Conservation (phyloP, 1,284 basidiomycete genomes). For the Pseudozyma pruni region DNA sequence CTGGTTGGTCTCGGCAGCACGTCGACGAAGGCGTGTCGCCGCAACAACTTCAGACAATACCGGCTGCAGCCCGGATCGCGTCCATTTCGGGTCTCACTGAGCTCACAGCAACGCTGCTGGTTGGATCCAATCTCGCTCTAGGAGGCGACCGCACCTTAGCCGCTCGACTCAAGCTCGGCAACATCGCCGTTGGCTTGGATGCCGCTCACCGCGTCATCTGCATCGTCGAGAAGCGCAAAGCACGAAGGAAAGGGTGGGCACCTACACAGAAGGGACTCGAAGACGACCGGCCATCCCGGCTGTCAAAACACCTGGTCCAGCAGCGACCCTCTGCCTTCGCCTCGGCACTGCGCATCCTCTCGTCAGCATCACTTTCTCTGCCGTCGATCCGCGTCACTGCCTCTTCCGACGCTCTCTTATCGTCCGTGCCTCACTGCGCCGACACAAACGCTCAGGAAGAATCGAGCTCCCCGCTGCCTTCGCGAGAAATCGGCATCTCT, state of each 20-base stretch:
- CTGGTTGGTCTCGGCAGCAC: slow-evolving; percentile 44
- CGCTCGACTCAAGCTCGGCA: slow-evolving; percentile 35
- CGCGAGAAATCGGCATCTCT: slow-evolving; percentile 19
- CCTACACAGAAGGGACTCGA: slow-evolving; percentile 12
- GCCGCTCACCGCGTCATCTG: slow-evolving; percentile 37
- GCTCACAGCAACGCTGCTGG: slow-evolving; percentile 40
- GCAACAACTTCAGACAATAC: slow-evolving; percentile 19
- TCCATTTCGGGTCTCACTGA: slow-evolving; percentile 38
- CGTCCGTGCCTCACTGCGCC: slow-evolving; percentile 6
- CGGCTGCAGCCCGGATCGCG: slow-evolving; percentile 38
- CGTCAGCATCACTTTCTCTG: slow-evolving; percentile 23
- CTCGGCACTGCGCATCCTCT: slow-evolving; percentile 23
- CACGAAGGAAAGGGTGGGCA: slow-evolving; percentile 19
- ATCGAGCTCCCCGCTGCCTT: slow-evolving; percentile 6
- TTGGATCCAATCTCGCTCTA: slow-evolving; percentile 43
- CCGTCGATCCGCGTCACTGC: slow-evolving; percentile 34
- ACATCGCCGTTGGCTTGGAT: slow-evolving; percentile 44
- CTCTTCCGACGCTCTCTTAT: slow-evolving; percentile 30
- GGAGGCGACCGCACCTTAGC: slow-evolving; percentile 42
- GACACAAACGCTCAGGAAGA: background rate
- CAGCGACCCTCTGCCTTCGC: slow-evolving; percentile 26
- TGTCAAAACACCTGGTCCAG: slow-evolving; percentile 41
- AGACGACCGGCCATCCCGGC: slow-evolving; percentile 16
- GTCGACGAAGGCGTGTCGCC: slow-evolving; percentile 10
- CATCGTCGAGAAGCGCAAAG: slow-evolving; percentile 44